Conservation (phyloP, 805 yeast genomes). For the Zygosaccharomyces pseudorouxii region DNA sequence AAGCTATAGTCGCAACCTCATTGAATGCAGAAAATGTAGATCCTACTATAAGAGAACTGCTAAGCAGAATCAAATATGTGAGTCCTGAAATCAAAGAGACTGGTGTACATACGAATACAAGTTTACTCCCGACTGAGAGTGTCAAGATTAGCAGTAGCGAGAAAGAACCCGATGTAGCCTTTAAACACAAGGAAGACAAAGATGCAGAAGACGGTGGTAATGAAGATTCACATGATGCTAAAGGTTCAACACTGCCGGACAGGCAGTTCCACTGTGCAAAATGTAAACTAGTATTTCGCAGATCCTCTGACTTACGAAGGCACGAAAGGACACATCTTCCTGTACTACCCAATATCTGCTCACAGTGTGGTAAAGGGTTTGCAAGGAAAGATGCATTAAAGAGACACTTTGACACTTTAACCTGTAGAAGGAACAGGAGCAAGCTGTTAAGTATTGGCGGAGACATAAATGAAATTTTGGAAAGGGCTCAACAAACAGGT, state of each 20-base stretch:
- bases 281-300: slow-evolving; percentile 59
- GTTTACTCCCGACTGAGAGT: neutral
- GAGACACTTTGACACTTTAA: slow-evolving; percentile 67
- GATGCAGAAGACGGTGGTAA: neutral
- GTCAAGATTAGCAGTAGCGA: neutral
- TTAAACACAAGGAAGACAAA: neutral
- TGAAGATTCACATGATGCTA: neutral
- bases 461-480: slow-evolving; percentile 34
- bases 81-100: slow-evolving; percentile 3
- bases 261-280: slow-evolving; percentile 50
- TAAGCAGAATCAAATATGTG: slow-evolving; percentile 27
- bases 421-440: slow-evolving; percentile 68
- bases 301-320: slow-evolving; percentile 66
- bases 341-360: slow-evolving; percentile 70
- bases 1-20: slow-evolving; percentile 32
- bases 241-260: slow-evolving; percentile 1
- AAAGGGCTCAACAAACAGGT: slow-evolving; percentile 30
- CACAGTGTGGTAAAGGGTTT: slow-evolving; percentile 74
- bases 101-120: neutral
- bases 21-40: slow-evolving; percentile 25
- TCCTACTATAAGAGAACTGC: slow-evolving; percentile 30
- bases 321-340: slow-evolving; percentile 71
- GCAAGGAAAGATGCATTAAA: slow-evolving; percentile 80
- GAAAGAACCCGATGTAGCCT: neutral
- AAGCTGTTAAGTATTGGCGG: slow-evolving; percentile 41